Evolutionary conservation across 345 rosid genomes (phyloP), one percentile per base, ranked within the genome.

Genomic region (Brassica rapa): DNA sequence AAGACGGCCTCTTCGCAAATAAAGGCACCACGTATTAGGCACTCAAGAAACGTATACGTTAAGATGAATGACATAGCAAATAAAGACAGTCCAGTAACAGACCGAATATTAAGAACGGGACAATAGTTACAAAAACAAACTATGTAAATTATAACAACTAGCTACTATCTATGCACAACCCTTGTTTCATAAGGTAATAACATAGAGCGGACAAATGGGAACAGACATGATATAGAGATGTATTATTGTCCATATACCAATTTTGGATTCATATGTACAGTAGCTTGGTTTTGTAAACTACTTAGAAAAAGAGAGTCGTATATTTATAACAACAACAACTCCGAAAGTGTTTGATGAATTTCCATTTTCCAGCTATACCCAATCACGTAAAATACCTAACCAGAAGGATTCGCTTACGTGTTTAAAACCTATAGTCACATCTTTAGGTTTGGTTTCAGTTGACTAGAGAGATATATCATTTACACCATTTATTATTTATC

Each of bases 1-100:
- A 70, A 24, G 75, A 51, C 43, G 27, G 27, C 62, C 39, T 68
- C 67, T 5, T 2, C 2, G n/a, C 35, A 68, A 6, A 4, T 30
- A 76, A 76, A 76, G 73, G 60, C 68, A 56, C 43, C 35, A 43
- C 79, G 61, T 68, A 46, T 37, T 46, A 25, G 3, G 71, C 56
- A 46, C 51, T 27, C 2, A 4, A n/a, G 53, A 68, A 25, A 12
- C 39, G 14, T 67, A 68, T 12, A 7, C 2, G 1, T 7, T 8
- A 68, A 4, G 61, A 49, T 49, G 25, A 4, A 37, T 68, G 3
- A 39, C 33, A 41, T 14, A 25, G 37, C 57, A 11, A 37, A 39
- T 15, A 66, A 37, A 21, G 29, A 66, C 30, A 37, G 6, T 4
- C 21, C 10, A 24, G 6, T 4, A 66, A 19, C 7, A 35, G 33